phyloP scores from a whole-genome alignment of 202 grass and related monocot species.

The Digitaria exilis region DNA sequence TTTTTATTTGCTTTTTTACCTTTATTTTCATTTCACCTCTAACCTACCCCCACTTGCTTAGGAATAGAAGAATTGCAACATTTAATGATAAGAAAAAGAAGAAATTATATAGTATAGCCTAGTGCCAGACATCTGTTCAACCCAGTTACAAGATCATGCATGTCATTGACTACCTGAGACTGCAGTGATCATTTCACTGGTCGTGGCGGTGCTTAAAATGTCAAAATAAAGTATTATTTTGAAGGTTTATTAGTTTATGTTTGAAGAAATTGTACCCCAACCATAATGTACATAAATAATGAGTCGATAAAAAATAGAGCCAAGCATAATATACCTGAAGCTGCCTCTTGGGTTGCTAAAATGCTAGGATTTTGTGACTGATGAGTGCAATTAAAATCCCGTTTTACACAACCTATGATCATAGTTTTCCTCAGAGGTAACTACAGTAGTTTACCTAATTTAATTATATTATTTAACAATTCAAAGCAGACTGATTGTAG shows the following conservation, averaged over 20 bases:
- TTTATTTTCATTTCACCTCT: not conserved
- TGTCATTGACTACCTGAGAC: not conserved
- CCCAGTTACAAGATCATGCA: not conserved
- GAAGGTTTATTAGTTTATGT: not conserved
- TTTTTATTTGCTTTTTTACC: not conserved
- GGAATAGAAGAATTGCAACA: not conserved
- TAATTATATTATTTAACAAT: constrained; percentile 20
- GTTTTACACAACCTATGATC: not conserved
- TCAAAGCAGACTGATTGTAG: not conserved
- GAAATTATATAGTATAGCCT: constrained; percentile 17
- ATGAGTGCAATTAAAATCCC: not conserved
- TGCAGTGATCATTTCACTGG: not conserved
- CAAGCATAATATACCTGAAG: not conserved
- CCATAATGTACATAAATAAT: not conserved
- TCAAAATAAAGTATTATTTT: not conserved
- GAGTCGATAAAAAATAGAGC: not conserved
- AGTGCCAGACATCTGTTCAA: not conserved
- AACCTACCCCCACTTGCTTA: not conserved
- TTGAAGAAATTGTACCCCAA: not conserved
- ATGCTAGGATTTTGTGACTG: not conserved
- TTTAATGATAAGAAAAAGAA: not conserved
- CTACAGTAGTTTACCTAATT: not conserved
- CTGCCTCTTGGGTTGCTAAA: not conserved
- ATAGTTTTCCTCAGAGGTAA: constrained; percentile 17
- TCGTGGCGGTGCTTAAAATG: not conserved